Evolutionary conservation across 1,284 basidiomycete species (phyloP).

Genomic region (Ganoderma sp.): DNA sequence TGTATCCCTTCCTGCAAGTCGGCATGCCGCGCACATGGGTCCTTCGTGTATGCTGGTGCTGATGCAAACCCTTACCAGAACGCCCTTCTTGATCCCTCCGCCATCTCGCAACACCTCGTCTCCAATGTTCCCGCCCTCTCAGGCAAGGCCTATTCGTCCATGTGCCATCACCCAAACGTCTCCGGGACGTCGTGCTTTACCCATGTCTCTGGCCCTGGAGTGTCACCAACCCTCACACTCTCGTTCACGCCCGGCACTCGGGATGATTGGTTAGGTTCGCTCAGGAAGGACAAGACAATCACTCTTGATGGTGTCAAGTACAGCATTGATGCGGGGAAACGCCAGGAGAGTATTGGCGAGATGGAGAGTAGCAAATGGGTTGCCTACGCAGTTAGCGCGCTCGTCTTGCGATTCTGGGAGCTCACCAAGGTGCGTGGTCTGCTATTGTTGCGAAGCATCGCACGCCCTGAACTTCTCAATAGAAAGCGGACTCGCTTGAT

Average conservation of each 20-base stretch:
- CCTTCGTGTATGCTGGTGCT: constrained; percentile 29
- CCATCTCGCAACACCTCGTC: constrained; percentile 56
- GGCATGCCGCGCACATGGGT: not conserved
- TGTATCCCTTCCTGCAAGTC: not conserved
- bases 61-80: constrained; percentile 36
- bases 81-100: constrained; percentile 42
- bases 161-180: constrained; percentile 39
- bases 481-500: constrained; percentile 95
- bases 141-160: constrained; percentile 42
- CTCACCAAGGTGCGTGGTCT: constrained; percentile 71
- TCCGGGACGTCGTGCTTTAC: constrained; percentile 50
- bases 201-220: constrained; percentile 40
- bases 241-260: constrained; percentile 59
- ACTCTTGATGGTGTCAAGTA: constrained; percentile 51
- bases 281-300: constrained; percentile 47
- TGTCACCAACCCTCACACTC: constrained; percentile 60
- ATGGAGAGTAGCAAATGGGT: constrained; percentile 85
- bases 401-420: constrained; percentile 86
- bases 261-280: constrained; percentile 55
- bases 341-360: constrained; percentile 59
- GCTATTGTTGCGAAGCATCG: constrained; percentile 1
- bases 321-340: constrained; percentile 45
- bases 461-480: constrained; percentile 11
- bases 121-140: constrained; percentile 48
- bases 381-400: constrained; percentile 81